These are phyloP conservation scores for Pezicula neosporulosa DNA, from an alignment of 2,329 filamentous ascomycete genomes.

Conservation along the genomic window DNA sequence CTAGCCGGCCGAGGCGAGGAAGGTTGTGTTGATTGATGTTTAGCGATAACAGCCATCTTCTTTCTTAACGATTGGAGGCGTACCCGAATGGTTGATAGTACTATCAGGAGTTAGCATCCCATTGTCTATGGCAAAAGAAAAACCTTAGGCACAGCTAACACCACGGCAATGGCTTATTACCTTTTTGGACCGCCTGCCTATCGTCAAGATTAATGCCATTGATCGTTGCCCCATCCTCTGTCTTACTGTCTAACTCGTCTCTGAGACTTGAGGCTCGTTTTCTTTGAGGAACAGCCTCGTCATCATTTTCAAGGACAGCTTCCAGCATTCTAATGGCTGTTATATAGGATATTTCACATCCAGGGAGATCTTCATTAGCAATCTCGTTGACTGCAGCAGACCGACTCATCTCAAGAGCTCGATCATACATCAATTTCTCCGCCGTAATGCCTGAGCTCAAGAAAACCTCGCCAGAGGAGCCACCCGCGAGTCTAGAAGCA, in stretches of 20 bases:
- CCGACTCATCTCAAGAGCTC: slow-evolving; percentile 94
- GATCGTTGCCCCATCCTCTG: slow-evolving; percentile 46
- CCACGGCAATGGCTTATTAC: slow-evolving; percentile 44
- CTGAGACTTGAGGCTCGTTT: slow-evolving; percentile 35
- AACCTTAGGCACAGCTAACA: too few species aligned
- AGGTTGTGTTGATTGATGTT: slow-evolving; percentile 29
- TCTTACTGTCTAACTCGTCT: slow-evolving; percentile 34
- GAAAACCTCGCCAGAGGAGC: slow-evolving; percentile 71
- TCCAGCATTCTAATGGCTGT: slow-evolving; percentile 95
- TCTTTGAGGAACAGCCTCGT: slow-evolving; percentile 45
- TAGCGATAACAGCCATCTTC: slow-evolving; percentile 59
- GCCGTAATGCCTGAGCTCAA: slow-evolving; percentile 88
- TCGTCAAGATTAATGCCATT: slow-evolving; percentile 64
- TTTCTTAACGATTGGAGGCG: slow-evolving; percentile 54
- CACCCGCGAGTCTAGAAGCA: slow-evolving; percentile 43
- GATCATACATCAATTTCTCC: slow-evolving; percentile 97
- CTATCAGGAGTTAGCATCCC: slow-evolving; percentile 37
- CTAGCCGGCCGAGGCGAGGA: slow-evolving; percentile 24
- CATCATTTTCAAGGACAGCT: slow-evolving; percentile 85
- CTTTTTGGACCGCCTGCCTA: slow-evolving; percentile 67
- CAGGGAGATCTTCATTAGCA: slow-evolving; percentile 79
- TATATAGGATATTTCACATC: slow-evolving; percentile 89
- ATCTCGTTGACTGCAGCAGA: slow-evolving; percentile 94
- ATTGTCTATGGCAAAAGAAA: neutral
- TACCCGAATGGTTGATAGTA: slow-evolving; percentile 60